phyloP scores from a whole-genome alignment of 2,329 filamentous ascomycete species.

The Orbilia quercus region DNA sequence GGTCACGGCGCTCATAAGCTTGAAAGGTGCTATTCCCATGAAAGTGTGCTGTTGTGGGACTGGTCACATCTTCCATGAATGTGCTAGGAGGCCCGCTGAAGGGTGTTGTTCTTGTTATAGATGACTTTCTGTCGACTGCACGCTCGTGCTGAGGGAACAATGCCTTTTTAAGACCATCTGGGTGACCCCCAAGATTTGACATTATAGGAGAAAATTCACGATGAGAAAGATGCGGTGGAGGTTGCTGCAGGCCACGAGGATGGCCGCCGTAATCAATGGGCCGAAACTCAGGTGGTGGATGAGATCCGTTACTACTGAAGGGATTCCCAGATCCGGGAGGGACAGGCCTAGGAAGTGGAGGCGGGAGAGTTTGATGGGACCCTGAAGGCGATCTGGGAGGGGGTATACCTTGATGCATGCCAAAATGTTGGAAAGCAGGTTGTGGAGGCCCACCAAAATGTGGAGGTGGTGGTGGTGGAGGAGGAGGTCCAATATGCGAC shows the following conservation, averaged over 20 bases:
- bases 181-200: constrained; percentile 29
- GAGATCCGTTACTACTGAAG: constrained; percentile 49
- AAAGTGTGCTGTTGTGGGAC: constrained; percentile 45
- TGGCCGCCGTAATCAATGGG: constrained; percentile 50
- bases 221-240: constrained; percentile 16
- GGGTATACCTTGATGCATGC: constrained; percentile 48
- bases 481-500: constrained; percentile 48
- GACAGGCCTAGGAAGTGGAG: constrained; percentile 16
- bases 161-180: constrained; percentile 39
- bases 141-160: constrained; percentile 51
- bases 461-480: constrained; percentile 24
- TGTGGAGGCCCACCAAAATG: constrained; percentile 32
- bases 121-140: constrained; percentile 27
- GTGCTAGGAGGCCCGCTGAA: constrained; percentile 51
- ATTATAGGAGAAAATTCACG: constrained; percentile 55
- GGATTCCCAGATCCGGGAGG: constrained; percentile 41
- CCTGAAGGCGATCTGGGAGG: constrained; percentile 33
- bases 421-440: constrained; percentile 22
- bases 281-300: constrained; percentile 51
- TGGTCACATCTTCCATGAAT: constrained; percentile 53
- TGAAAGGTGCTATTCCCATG: constrained; percentile 18
- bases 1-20: constrained; percentile 46
- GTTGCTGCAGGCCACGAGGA: constrained; percentile 38
- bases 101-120: constrained; percentile 38
- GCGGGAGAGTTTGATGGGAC: constrained; percentile 28